These are phyloP conservation scores for Microsporum ferrugineum DNA, from an alignment of 2,329 filamentous ascomycete genomes.

Conservation along the genomic window DNA sequence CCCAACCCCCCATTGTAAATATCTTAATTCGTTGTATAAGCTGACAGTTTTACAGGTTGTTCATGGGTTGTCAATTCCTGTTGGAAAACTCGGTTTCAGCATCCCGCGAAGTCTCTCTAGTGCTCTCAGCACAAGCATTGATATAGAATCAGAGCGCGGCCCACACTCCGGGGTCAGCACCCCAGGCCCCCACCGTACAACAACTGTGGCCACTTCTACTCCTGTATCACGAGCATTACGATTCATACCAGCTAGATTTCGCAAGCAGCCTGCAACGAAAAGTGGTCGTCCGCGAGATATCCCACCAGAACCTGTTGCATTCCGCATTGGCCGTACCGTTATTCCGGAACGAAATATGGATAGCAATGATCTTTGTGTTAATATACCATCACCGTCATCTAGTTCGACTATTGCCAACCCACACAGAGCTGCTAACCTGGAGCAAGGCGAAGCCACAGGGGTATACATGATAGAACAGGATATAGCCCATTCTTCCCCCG, in stretches of 20 bases:
- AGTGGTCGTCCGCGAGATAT: conserved; percentile 5
- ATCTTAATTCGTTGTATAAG: neutral
- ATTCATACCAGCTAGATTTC: conserved; percentile 4
- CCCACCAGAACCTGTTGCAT: conserved; percentile 5
- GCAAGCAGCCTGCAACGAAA: neutral
- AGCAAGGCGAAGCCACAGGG: neutral
- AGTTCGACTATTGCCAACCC: neutral
- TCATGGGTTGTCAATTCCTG: conserved; percentile 69
- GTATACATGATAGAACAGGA: neutral
- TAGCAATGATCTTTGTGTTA: neutral
- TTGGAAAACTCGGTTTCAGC: conserved; percentile 42
- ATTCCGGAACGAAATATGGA: conserved; percentile 5
- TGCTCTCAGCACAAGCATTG: conserved; percentile 33
- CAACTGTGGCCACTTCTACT: neutral
- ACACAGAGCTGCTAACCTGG: neutral
- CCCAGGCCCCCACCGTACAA: neutral
- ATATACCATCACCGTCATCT: neutral
- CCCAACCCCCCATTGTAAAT: neutral
- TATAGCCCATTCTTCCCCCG: neutral
- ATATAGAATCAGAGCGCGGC: conserved; percentile 16
- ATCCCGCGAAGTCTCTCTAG: conserved; percentile 37
- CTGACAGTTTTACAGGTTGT: conserved; percentile 43
- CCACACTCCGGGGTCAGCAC: neutral
- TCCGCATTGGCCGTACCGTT: conserved; percentile 9
- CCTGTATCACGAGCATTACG: conserved; percentile 1